Evolutionary conservation across 768 basidiomycete species (phyloP), one percentile per base, ranked within the genome.

Genomic region (Leucosporidium creatinivorum): DNA sequence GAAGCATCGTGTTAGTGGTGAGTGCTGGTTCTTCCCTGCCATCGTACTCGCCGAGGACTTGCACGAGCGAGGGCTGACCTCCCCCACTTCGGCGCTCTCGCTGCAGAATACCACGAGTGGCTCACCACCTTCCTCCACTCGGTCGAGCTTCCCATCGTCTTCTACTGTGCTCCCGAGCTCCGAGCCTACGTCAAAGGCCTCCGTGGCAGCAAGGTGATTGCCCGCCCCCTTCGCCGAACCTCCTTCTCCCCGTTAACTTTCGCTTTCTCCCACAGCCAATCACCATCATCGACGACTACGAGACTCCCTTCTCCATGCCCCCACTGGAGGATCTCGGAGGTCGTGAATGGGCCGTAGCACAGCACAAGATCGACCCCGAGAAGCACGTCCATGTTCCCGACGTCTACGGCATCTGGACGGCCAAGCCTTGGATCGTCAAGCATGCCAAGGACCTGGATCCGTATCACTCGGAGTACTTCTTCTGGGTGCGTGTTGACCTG

Each of bases 381-480:
- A 50, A 62, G 39, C 48, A 57, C 19, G 62, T 63, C 4, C 73
- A 74, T 54, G 73, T 74, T 28, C 66, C 70, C 15, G 73, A 71
- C 39, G 70, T 74, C 21, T 74, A 74, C 36, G 68, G 68, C 28
- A 63, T 71, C 2, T 74, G 73, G 73, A 74, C 73, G 1, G 73
- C 73, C 15, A 74, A 74, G 56, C 73, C 73, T 19, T 74, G 73
- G 73, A 72, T 74, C n/a, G 68, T 72, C 4, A 31, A 66, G 51
- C 56, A 74, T 25, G 68, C 67, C 19, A 65, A 67, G 31, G 58
- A 69, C 18, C 50, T 50, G 18, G 57, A 74, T 44, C 66, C 68
- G 19, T 74, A 72, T 58, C 59, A 58, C 31, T 67, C 65, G 30
- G 68, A 71, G 15, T 72, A 69, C 60, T 74, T 74, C 58, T 69